Evolutionary conservation across 2,329 filamentous ascomycete genomes (phyloP).

Genomic region (Gremmenia infestans): DNA sequence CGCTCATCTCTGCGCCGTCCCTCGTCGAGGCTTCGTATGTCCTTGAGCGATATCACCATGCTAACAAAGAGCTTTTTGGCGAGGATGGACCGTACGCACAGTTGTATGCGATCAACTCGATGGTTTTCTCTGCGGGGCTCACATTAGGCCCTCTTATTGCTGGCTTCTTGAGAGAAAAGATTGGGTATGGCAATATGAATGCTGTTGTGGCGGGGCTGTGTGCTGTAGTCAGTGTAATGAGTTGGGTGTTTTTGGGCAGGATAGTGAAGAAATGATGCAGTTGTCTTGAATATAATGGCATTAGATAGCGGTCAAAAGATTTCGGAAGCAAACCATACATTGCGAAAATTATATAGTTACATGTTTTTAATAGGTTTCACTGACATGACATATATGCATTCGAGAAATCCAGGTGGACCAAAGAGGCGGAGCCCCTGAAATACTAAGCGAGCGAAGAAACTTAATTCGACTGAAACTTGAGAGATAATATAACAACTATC

Average conservation of each 20-base stretch:
- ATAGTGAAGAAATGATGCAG: neutral
- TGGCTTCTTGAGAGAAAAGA: constrained; percentile 44
- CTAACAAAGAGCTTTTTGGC: constrained; percentile 52
- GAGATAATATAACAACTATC: no score
- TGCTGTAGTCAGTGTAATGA: constrained; percentile 14
- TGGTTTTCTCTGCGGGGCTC: constrained; percentile 56
- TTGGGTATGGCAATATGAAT: constrained; percentile 54
- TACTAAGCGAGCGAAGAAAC: no score
- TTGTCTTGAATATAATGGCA: no score
- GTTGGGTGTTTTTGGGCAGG: constrained; percentile 21
- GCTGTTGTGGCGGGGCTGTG: constrained; percentile 22
- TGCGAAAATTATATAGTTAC: no score
- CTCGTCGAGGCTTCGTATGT: constrained; percentile 54
- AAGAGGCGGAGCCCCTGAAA: no score
- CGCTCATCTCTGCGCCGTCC: constrained; percentile 47
- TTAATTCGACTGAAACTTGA: no score
- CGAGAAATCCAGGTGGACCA: no score
- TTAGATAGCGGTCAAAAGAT: no score
- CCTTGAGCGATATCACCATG: constrained; percentile 49
- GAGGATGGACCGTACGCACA: constrained; percentile 57
- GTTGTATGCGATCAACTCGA: constrained; percentile 59
- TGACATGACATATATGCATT: no score
- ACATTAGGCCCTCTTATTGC: constrained; percentile 55
- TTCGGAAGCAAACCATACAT: no score
- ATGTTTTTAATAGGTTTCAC: no score